Conservation (phyloP, 768 basidiomycete genomes). For the Agaricus sinodeliciosus region DNA sequence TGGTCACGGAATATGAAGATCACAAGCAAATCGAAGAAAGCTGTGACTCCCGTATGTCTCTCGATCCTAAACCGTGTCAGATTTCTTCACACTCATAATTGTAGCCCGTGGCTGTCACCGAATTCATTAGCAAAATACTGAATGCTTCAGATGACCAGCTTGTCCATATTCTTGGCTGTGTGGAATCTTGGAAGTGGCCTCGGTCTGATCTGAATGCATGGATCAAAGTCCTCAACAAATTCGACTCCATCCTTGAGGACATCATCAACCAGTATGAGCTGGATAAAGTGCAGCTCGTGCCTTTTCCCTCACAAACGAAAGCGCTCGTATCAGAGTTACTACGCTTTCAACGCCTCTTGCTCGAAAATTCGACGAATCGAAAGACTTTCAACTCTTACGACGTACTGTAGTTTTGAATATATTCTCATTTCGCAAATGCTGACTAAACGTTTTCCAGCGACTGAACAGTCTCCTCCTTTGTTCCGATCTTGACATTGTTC, state of each 20-base stretch:
- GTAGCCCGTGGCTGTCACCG: constrained; percentile 74
- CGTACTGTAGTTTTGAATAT: constrained; percentile 44
- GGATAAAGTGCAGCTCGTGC: constrained; percentile 74
- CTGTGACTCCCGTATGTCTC: constrained; percentile 62
- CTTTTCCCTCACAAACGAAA: constrained; percentile 73
- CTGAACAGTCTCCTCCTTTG: constrained; percentile 84
- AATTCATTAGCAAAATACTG: constrained; percentile 68
- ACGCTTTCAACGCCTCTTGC: constrained; percentile 78
- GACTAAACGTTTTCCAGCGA: constrained; percentile 45
- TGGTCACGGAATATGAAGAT: constrained; percentile 78
- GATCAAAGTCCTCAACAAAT: constrained; percentile 93
- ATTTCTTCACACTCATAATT: constrained; percentile 14
- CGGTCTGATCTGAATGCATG: constrained; percentile 95
- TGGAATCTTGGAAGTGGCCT: constrained; percentile 89
- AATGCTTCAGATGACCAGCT: constrained; percentile 69
- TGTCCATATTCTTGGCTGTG: constrained; percentile 53
- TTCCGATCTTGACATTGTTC: constrained; percentile 83
- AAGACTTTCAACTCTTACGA: constrained; percentile 97
- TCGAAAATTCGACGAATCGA: constrained; percentile 97
- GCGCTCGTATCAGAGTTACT: constrained; percentile 75
- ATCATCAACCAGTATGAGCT: constrained; percentile 81
- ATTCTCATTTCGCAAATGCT: constrained; percentile 10
- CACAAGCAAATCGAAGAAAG: constrained; percentile 78
- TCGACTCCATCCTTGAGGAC: constrained; percentile 83
- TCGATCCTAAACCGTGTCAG: constrained; percentile 13